Base-by-base conservation (phyloP, 2,329 filamentous ascomycete genomes). In the Colletotrichum viniferum region DNA sequence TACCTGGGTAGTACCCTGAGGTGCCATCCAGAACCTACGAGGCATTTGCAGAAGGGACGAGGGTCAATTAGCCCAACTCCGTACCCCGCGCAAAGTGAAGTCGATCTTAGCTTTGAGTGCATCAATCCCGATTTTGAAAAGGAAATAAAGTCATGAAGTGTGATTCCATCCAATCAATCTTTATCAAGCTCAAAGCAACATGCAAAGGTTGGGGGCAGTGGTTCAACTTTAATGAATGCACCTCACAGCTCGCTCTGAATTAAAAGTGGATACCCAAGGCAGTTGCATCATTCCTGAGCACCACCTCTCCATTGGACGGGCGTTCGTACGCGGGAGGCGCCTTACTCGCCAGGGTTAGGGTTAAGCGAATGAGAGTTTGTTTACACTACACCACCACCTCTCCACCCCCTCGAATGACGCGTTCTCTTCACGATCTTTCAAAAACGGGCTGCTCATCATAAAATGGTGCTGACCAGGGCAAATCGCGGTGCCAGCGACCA, bases 381-480 rank as follows among this genome's bases (percentile, higher is more conserved):
- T 69, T 63, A 69, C 71, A 38, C 60, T 60, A 12, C 32, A 21
- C 56, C 21, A 55, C 28, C 61, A 38, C 2, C n/a, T 32, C 60
- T 34, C 13, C 18, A 18, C 21, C 34, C 24, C 61, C 48, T 58
- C 13, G 12, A 34, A 32, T 24, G 32, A 63, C 62, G 69, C 52
- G 56, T 16, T 32, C 30, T 6, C 28, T 26, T 38, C 18, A 55
- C 63, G 43, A 67, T 21, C 28, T 30, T n/a, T 30, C 55, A 4
- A 67, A 21, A 9, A 16, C n/a, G 10, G 16, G 21, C 32, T 36
- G 3, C 36, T 63, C 13, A 28, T 18, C 21, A 7, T 4, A 3
- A 72, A 43, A 75, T 75, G 73, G 73, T 73, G 26, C 69, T 63
- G 24, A 75, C 73, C 6, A 75, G 73, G 52, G 70, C 73, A 6